Conservation (phyloP, 257 asterid genomes). For the Nicotiana undulata region DNA sequence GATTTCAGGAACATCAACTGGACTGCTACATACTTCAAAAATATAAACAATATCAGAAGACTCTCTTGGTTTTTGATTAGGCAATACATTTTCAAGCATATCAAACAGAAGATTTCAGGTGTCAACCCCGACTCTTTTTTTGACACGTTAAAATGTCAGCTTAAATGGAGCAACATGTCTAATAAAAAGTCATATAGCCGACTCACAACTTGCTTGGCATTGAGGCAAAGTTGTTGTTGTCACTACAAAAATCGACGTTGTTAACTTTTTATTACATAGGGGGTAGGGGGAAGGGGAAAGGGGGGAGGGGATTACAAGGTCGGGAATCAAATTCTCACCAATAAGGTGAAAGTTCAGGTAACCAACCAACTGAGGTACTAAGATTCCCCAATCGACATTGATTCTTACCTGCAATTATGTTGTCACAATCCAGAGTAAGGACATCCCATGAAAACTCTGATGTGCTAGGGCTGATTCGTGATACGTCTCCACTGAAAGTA, state of each 20-base stretch:
- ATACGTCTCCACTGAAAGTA: constrained; percentile 60
- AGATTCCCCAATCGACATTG: not conserved
- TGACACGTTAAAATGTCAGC: not conserved
- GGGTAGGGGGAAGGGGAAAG: too few relatives aligned
- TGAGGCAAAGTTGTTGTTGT: not conserved
- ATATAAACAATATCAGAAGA: not conserved
- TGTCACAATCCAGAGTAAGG: constrained; percentile 64
- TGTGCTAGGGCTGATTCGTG: constrained; percentile 53
- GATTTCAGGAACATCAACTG: constrained; percentile 58
- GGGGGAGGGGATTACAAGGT: too few relatives aligned
- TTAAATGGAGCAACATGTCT: not conserved
- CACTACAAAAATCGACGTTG: not conserved
- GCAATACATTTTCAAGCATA: not conserved
- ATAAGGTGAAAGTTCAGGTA: too few relatives aligned
- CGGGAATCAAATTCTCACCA: too few relatives aligned
- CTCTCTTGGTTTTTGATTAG: not conserved
- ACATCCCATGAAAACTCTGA: constrained; percentile 66
- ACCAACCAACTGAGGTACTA: too few relatives aligned
- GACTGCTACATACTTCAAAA: constrained; percentile 72
- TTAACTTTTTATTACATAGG: too few relatives aligned
- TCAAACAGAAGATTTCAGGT: not conserved
- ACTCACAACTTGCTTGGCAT: not conserved
- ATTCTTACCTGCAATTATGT: constrained; percentile 60
- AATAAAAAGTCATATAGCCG: not conserved
- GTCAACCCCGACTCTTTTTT: not conserved